Evolutionary conservation across 176 grass and related monocot genomes (phyloP).

Genomic region (Themeda triandra): DNA sequence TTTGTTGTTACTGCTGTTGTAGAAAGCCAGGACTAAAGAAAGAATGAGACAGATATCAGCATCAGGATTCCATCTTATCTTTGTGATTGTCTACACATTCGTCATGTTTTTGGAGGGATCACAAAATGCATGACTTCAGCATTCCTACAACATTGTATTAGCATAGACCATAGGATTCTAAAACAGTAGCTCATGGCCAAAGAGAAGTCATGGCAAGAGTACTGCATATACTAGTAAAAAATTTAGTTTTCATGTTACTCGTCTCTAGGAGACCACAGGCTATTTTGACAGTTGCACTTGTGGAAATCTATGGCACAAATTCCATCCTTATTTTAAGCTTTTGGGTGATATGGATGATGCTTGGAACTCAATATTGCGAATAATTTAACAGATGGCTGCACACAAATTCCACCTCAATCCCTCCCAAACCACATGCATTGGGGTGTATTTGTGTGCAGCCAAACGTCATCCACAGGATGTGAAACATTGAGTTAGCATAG

Average conservation of each 20-base stretch:
- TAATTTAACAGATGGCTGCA: background rate
- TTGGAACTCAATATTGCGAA: background rate
- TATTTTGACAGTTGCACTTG: background rate
- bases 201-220: background rate
- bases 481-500: constrained; percentile 22
- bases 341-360: background rate
- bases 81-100: background rate
- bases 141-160: background rate
- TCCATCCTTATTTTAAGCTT: background rate
- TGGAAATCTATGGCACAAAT: background rate
- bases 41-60: background rate
- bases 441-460: background rate
- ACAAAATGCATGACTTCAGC: background rate
- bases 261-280: background rate
- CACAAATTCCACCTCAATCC: too few species aligned
- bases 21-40: constrained; percentile 4
- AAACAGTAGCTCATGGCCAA: background rate
- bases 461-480: constrained; percentile 4
- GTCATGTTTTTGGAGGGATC: background rate
- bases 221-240: background rate
- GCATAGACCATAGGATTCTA: background rate
- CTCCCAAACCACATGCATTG: too few species aligned
- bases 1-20: background rate
- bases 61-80: constrained; percentile 18
- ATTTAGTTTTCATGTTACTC: background rate